These are phyloP conservation scores for Penicillium pulvis DNA, from an alignment of 495 filamentous ascomycete species.

Conservation along the genomic window DNA sequence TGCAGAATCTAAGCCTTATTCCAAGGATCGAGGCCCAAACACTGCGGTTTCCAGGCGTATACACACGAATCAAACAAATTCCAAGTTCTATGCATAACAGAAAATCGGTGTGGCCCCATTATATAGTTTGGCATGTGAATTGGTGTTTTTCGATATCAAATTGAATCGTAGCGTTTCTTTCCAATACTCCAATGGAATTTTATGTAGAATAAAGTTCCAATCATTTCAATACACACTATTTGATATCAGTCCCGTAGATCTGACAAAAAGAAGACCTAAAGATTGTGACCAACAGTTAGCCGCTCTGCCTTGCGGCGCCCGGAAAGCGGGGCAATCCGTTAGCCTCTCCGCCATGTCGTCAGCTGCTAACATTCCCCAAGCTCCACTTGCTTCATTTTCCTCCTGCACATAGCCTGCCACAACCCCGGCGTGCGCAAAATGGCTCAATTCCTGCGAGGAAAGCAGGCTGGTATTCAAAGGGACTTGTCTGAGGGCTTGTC, in stretches of 20 bases:
- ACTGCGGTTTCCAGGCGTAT: too few species aligned
- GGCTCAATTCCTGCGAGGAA: slow-evolving; percentile 85
- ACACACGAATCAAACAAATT: too few species aligned
- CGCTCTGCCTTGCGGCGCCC: background rate
- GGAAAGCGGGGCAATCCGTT: slow-evolving; percentile 33
- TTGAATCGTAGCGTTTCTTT: too few species aligned
- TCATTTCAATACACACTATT: too few species aligned
- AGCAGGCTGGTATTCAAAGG: slow-evolving; percentile 88
- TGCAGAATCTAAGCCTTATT: too few species aligned
- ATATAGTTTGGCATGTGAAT: background rate
- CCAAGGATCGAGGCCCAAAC: too few species aligned
- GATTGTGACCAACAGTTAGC: background rate
- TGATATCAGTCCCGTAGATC: too few species aligned
- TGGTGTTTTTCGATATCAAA: background rate
- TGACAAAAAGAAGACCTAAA: too few species aligned
- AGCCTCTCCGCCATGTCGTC: slow-evolving; percentile 33
- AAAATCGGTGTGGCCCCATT: background rate
- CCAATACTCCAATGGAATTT: too few species aligned
- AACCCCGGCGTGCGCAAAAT: slow-evolving; percentile 42
- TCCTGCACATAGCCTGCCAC: slow-evolving; percentile 13
- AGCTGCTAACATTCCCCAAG: slow-evolving; percentile 23
- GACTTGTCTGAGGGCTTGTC: slow-evolving; percentile 82
- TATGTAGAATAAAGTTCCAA: too few species aligned
- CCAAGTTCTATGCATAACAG: background rate
- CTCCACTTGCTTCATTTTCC: slow-evolving; percentile 21